Evolutionary conservation across 805 yeast species (phyloP).

Genomic region (Yamadazyma insecticola): DNA sequence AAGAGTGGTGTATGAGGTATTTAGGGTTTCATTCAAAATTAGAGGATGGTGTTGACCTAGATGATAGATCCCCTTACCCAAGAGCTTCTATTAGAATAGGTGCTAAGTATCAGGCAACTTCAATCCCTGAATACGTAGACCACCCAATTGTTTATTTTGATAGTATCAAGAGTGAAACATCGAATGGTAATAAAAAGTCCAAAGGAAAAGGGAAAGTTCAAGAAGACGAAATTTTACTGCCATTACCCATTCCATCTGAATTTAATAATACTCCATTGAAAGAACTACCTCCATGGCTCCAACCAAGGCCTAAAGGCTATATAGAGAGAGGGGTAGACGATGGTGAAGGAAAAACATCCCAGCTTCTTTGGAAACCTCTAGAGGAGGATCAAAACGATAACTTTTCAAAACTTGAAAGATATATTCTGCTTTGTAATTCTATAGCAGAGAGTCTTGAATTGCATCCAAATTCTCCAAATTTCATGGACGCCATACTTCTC

Average conservation of each 20-base stretch:
- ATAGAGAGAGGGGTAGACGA: conserved; percentile 78
- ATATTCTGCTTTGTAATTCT: conserved; percentile 49
- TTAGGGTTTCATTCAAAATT: conserved; percentile 69
- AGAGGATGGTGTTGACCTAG: conserved; percentile 73
- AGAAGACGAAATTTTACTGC: conserved; percentile 14
- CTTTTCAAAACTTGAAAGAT: conserved; percentile 45
- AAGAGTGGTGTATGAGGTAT: conserved; percentile 80
- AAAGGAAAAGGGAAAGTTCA: conserved; percentile 15
- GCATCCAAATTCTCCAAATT: conserved; percentile 68
- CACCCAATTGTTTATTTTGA: conserved; percentile 69
- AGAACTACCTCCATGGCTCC: conserved; percentile 70
- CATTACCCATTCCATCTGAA: conserved; percentile 45
- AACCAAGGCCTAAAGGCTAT: conserved; percentile 74
- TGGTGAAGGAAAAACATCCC: conserved; percentile 45
- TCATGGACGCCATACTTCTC: conserved; percentile 67
- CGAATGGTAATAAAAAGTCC: conserved; percentile 6
- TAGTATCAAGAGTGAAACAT: conserved; percentile 13
- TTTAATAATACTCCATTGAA: conserved; percentile 34
- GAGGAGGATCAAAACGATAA: conserved; percentile 20
- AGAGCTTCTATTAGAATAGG: conserved; percentile 77
- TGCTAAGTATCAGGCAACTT: conserved; percentile 64
- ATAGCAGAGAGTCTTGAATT: conserved; percentile 55
- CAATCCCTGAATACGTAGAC: conserved; percentile 49
- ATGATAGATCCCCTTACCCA: conserved; percentile 72
- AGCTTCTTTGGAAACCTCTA: conserved; percentile 62